These are phyloP conservation scores for Diaporthe humulicola DNA, from an alignment of 2,329 filamentous ascomycete genomes.

Conservation along the genomic window DNA sequence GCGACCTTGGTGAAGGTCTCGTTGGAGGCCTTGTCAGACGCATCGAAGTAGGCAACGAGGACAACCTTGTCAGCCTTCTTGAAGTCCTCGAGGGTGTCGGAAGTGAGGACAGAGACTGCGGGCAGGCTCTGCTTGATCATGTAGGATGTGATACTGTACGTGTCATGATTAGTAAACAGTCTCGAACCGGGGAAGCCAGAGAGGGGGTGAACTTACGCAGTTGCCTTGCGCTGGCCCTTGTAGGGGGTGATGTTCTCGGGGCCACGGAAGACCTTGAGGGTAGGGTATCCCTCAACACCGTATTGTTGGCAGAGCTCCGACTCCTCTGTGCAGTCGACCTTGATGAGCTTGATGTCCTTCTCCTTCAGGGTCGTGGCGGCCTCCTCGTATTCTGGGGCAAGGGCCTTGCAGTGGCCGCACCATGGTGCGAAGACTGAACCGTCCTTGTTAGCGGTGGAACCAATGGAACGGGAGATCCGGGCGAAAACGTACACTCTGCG, in stretches of 20 bases:
- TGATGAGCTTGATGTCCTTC: slow-evolving; percentile 87
- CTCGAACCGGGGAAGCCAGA: neutral
- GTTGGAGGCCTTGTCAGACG: slow-evolving; percentile 86
- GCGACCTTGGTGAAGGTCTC: slow-evolving; percentile 83
- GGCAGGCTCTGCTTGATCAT: slow-evolving; percentile 99
- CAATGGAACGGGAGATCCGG: neutral
- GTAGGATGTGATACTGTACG: slow-evolving; percentile 77
- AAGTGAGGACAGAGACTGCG: slow-evolving; percentile 85
- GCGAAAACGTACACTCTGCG: slow-evolving; percentile 82
- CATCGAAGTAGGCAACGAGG: slow-evolving; percentile 87
- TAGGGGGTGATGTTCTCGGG: slow-evolving; percentile 85
- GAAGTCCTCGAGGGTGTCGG: slow-evolving; percentile 92
- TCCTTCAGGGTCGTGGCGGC: slow-evolving; percentile 87
- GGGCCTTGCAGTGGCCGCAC: slow-evolving; percentile 99
- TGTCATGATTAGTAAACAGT: slow-evolving; percentile 17
- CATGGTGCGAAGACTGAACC: slow-evolving; percentile 90
- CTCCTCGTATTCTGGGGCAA: slow-evolving; percentile 92
- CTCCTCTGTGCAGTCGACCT: slow-evolving; percentile 97
- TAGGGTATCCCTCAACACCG: slow-evolving; percentile 97
- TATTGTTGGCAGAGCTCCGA: slow-evolving; percentile 89
- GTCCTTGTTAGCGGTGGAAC: slow-evolving; percentile 1
- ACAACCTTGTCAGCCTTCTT: slow-evolving; percentile 99
- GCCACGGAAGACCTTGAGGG: slow-evolving; percentile 98
- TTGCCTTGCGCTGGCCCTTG: slow-evolving; percentile 89
- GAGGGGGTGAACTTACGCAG: slow-evolving; percentile 64